These are phyloP conservation scores for Canavalia gladiata DNA, from an alignment of 306 rosid species.

Conservation along the genomic window DNA sequence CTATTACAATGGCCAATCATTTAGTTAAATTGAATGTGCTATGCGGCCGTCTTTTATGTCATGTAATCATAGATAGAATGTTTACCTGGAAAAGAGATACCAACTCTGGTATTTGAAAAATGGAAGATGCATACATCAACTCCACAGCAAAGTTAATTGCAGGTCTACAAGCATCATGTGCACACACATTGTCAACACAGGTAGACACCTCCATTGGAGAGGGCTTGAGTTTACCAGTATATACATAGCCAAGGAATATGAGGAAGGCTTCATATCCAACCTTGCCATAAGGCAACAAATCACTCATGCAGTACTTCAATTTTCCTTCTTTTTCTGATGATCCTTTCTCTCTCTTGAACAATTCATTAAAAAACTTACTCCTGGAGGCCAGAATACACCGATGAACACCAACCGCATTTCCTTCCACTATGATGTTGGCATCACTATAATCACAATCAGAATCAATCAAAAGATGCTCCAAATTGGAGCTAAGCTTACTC, in stretches of 20 bases:
- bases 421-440: constrained; percentile 76
- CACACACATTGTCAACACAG: constrained; percentile 81
- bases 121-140: constrained; percentile 91
- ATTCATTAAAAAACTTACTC: constrained; percentile 77
- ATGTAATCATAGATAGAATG: constrained; percentile 31
- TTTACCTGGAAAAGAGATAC: constrained; percentile 84
- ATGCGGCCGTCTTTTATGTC: background rate
- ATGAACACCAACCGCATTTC: constrained; percentile 68
- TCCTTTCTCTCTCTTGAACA: constrained; percentile 66
- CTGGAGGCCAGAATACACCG: constrained; percentile 85
- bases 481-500: constrained; percentile 75
- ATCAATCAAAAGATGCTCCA: constrained; percentile 84
- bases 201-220: constrained; percentile 84
- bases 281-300: constrained; percentile 74
- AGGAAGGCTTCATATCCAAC: constrained; percentile 85
- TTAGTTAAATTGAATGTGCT: background rate
- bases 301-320: constrained; percentile 71
- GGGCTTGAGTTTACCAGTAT: constrained; percentile 83
- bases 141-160: constrained; percentile 88
- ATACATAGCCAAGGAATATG: constrained; percentile 72
- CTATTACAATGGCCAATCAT: constrained; percentile 1
- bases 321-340: constrained; percentile 62
- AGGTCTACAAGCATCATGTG: constrained; percentile 93
- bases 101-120: constrained; percentile 85
- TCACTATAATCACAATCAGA: constrained; percentile 76